phyloP scores from a whole-genome alignment of 768 basidiomycete genomes.

The Cyclocybe aegerita region DNA sequence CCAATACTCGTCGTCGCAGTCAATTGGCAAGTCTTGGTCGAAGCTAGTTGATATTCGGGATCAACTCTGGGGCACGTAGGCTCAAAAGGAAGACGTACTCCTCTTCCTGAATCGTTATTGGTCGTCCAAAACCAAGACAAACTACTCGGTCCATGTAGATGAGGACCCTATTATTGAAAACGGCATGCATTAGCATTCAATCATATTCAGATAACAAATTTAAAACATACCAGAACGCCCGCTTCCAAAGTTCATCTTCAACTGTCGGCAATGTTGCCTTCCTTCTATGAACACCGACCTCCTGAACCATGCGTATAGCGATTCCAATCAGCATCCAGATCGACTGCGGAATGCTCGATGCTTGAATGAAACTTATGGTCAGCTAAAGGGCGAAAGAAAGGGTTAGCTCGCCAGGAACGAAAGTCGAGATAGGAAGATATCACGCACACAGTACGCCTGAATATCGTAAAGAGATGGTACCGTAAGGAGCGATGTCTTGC shows the following conservation, averaged over 20 bases:
- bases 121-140: conserved; percentile 54
- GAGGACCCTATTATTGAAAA: conserved; percentile 38
- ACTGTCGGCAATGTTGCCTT: conserved; percentile 28
- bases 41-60: conserved; percentile 55
- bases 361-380: conserved; percentile 42
- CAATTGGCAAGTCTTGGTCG: conserved; percentile 59
- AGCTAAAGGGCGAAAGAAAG: conserved; percentile 29
- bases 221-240: conserved; percentile 47
- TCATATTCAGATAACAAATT: background rate
- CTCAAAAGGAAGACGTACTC: conserved; percentile 42
- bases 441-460: conserved; percentile 53
- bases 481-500: conserved; percentile 52
- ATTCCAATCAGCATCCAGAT: conserved; percentile 63
- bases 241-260: conserved; percentile 70
- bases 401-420: background rate
- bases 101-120: conserved; percentile 68
- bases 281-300: conserved; percentile 61
- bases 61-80: no score
- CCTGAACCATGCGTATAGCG: conserved; percentile 65
- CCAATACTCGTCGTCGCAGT: conserved; percentile 70
- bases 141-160: conserved; percentile 41
- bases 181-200: no score
- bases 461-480: conserved; percentile 67
- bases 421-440: background rate
- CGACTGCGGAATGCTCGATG: conserved; percentile 48